Conservation (phyloP, 192 early-diverging fungal genomes). For the Linnemannia zychae region DNA sequence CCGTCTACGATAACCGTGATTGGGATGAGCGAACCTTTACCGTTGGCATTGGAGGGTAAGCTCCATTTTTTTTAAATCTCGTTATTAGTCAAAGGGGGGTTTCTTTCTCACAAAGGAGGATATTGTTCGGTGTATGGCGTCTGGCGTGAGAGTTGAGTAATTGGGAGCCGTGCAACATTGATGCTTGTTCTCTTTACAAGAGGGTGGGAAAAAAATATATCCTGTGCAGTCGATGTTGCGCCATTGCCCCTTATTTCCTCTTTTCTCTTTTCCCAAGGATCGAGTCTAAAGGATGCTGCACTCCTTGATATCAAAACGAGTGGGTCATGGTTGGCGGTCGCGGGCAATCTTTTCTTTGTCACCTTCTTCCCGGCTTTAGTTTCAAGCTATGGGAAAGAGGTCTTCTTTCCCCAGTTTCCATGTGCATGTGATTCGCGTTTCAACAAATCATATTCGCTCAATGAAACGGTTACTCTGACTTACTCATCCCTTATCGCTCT, state of each 20-base stretch:
- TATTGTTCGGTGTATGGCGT: not conserved
- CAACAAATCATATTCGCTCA: not conserved
- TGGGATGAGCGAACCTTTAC: conserved; percentile 96
- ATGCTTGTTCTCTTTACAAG: too few relatives aligned
- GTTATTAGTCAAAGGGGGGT: not conserved
- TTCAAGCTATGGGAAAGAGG: not conserved
- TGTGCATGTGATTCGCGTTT: conserved; percentile 7
- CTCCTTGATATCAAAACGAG: too few relatives aligned
- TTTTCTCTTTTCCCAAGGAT: too few relatives aligned
- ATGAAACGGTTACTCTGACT: not conserved
- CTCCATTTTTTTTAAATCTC: not conserved
- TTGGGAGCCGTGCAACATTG: not conserved
- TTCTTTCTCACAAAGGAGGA: not conserved
- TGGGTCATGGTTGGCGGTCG: too few relatives aligned
- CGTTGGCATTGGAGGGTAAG: conserved; percentile 92
- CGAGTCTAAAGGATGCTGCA: too few relatives aligned
- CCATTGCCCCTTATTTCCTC: too few relatives aligned
- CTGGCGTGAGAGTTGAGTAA: not conserved
- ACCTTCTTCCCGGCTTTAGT: not conserved
- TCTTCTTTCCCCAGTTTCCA: not conserved
- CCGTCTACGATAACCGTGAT: conserved; percentile 82
- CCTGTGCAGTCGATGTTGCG: too few relatives aligned
- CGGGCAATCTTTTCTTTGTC: not conserved
- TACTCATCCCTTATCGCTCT: conserved; percentile 5
- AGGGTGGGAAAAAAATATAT: too few relatives aligned